Conservation (phyloP, 2,329 filamentous ascomycete genomes). For the Xylariaceae sp. region DNA sequence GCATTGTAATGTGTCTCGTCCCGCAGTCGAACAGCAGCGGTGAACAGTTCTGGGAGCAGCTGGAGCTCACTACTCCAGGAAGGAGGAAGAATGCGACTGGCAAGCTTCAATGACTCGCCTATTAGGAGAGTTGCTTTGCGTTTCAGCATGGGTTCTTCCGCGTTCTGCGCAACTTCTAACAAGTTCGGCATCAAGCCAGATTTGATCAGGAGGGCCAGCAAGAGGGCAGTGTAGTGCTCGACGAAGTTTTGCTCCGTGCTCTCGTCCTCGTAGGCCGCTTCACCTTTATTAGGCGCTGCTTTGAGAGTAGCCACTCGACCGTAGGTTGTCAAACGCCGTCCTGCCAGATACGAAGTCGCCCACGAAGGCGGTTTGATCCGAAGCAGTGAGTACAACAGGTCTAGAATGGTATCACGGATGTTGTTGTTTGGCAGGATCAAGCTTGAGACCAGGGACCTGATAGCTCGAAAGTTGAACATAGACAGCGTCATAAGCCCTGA, state of each 20-base stretch:
- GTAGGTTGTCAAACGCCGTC: constrained; percentile 89
- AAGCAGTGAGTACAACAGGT: constrained; percentile 75
- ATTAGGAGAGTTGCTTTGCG: constrained; percentile 88
- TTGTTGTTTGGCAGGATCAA: constrained; percentile 55
- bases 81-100: constrained; percentile 79
- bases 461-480: constrained; percentile 82
- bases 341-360: constrained; percentile 94
- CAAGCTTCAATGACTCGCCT: constrained; percentile 85
- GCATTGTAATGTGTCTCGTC: constrained; percentile 74
- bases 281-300: constrained; percentile 45
- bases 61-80: constrained; percentile 83
- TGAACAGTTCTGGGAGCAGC: constrained; percentile 80
- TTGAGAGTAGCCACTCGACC: constrained; percentile 88
- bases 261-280: constrained; percentile 60
- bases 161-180: constrained; percentile 64
- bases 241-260: constrained; percentile 79
- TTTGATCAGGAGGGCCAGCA: constrained; percentile 81
- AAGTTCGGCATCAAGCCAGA: constrained; percentile 67
- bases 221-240: constrained; percentile 87
- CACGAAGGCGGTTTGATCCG: constrained; percentile 92
- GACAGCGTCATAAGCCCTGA: constrained; percentile 84
- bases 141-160: constrained; percentile 68
- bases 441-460: constrained; percentile 72
- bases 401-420: constrained; percentile 75
- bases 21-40: constrained; percentile 69